Evolutionary conservation across 345 rosid genomes (phyloP).

Genomic region (Turnera subulata): DNA sequence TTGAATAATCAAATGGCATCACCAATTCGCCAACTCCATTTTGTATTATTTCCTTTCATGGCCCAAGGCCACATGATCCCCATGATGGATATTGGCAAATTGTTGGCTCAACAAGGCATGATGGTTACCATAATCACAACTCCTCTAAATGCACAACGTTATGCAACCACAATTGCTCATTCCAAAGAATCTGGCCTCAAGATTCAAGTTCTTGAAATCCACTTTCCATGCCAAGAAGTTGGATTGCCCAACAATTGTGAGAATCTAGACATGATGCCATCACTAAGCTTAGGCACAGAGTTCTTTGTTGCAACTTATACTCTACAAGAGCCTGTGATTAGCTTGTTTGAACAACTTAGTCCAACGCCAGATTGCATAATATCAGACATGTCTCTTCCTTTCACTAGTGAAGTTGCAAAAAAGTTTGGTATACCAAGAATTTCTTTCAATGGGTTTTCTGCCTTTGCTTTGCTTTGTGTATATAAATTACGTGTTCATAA

Average conservation of each 20-base stretch:
- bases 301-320: constrained; percentile 9
- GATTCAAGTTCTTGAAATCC: constrained; percentile 5
- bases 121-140: constrained; percentile 31
- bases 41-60: constrained; percentile 14
- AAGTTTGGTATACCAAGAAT: constrained; percentile 24
- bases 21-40: neutral
- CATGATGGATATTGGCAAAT: constrained; percentile 20
- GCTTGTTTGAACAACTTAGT: constrained; percentile 11
- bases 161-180: constrained; percentile 9
- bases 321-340: constrained; percentile 16
- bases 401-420: constrained; percentile 18
- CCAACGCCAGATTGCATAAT: constrained; percentile 34
- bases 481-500: neutral
- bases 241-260: constrained; percentile 20
- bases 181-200: constrained; percentile 16
- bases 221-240: constrained; percentile 8
- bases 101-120: constrained; percentile 12
- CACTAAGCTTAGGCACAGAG: constrained; percentile 3
- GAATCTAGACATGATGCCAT: constrained; percentile 13
- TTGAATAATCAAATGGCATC: too few relatives aligned
- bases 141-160: constrained; percentile 19
- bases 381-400: constrained; percentile 25
- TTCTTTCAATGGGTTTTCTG: constrained; percentile 19
- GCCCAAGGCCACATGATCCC: constrained; percentile 28
- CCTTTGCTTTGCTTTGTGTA: constrained; percentile 2